Evolutionary conservation across 768 basidiomycete genomes (phyloP).

Genomic region (Strobilomyces confusus): DNA sequence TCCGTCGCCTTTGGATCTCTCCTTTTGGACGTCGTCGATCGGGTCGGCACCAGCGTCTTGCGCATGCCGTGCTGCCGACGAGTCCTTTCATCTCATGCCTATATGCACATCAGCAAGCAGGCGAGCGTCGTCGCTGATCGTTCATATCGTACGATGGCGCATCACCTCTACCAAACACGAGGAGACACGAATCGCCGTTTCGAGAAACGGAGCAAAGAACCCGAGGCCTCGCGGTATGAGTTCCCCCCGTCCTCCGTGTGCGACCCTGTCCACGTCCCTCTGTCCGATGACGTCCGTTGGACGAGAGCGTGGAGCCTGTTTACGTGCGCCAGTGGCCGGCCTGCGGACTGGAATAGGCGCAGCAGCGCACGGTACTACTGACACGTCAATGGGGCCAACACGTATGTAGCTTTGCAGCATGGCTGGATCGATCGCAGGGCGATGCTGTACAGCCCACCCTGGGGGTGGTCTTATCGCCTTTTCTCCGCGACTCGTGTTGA

Average conservation of each 20-base stretch:
- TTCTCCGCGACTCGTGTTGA: neutral
- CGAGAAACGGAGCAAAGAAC: neutral
- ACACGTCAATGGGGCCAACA: no score
- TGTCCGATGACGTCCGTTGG: neutral
- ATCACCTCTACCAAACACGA: neutral
- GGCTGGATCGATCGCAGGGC: constrained; percentile 1
- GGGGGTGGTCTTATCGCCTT: neutral
- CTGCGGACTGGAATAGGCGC: no score
- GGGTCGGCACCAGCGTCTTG: no score
- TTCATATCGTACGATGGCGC: neutral
- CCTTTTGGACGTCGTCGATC: neutral
- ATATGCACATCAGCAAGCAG: no score
- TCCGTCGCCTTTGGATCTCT: no score
- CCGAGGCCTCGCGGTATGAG: neutral
- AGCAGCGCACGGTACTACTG: no score
- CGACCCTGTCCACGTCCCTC: neutral
- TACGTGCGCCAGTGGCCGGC: neutral
- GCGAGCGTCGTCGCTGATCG: no score
- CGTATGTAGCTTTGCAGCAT: neutral
- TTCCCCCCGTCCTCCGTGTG: neutral
- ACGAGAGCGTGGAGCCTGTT: neutral
- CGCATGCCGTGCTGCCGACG: neutral
- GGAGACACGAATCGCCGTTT: constrained; percentile 1
- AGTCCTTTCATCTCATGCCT: neutral
- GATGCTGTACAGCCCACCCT: constrained; percentile 6